Base-by-base conservation (phyloP, 2,329 filamentous ascomycete genomes). In the Lachnellula occidentalis region DNA sequence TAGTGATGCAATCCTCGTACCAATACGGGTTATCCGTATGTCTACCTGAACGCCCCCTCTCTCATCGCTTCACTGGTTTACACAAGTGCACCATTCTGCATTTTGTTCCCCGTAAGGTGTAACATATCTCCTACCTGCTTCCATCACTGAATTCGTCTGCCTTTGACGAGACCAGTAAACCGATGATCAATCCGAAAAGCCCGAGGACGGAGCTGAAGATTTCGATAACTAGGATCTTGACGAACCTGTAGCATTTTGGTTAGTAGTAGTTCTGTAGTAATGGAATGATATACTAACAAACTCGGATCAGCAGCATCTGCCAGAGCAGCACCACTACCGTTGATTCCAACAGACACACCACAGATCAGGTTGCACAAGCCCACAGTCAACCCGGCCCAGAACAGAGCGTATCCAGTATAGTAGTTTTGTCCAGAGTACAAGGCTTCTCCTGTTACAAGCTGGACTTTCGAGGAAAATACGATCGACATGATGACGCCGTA, bases 401-500 rank as follows among this genome's bases (percentile, higher is more conserved):
- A 99, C 51, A 99, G 76, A 34, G 94, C 92, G 70, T 86, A 99
- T 62, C 94, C 94, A 22, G 92, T 96, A 72, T 95, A 99, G 76
- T 92, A 94, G 68, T 90, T 90, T 70, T 83, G 84, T 50, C 81
- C 83, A 12, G 87, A 87, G 74, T 87, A 88, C 31, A 91, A 73
- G 17, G 80, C 78, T 39, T 86, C 81, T 54, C 80, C 79, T 43
- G 77, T 69, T 31, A 94, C 80, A 53, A 79, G 72, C 65, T 82
- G 80, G 65, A 99, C 76, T 74, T 96, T 95, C 58, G 92, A 82
- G 45, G 92, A 95, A 78, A 97, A 97, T 67, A 99, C 88, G 71
- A 99, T 99, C 67, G 92, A 88, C 91, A 99, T 99, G 76, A 99
- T 99, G 74, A 99, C 92, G 67, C 95, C 95, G 80, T 99, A 99